Percentiles rank a stretch among this genome's conserved stretches.
phyloP scores from a whole-genome alignment of 768 basidiomycete species.

The Paxillus ammoniavirescens region DNA sequence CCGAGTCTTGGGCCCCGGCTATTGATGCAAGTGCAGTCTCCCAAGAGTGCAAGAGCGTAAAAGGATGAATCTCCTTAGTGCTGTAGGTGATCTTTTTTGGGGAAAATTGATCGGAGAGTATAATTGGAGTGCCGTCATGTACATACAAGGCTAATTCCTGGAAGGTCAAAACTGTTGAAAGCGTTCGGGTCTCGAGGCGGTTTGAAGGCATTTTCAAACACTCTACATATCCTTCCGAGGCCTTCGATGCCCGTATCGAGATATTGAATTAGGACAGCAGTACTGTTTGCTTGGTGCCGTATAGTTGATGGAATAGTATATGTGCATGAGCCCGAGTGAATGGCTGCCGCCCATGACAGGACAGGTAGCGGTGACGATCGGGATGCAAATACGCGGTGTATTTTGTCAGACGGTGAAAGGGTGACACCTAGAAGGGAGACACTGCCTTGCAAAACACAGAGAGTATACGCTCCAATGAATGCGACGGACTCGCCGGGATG shows the following conservation, averaged over 20 bases:
- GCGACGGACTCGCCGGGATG: conserved; percentile 51
- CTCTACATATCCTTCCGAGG: conserved; percentile 58
- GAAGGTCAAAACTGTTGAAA: conserved; percentile 42
- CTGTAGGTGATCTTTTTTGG: conserved; percentile 22
- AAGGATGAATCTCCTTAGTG: conserved; percentile 33
- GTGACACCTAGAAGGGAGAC: conserved; percentile 57
- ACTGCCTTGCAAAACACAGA: conserved; percentile 63
- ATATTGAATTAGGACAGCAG: conserved; percentile 57
- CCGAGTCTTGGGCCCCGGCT: conserved; percentile 1
- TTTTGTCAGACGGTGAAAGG: conserved; percentile 37
- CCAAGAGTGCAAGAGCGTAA: conserved; percentile 38
- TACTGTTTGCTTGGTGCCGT: conserved; percentile 16
- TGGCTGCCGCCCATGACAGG: conserved; percentile 31
- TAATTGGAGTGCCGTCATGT: background rate
- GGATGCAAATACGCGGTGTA: conserved; percentile 69
- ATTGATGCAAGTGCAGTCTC: conserved; percentile 23
- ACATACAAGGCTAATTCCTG: conserved; percentile 50
- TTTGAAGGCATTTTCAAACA: conserved; percentile 63
- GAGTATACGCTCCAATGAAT: conserved; percentile 62
- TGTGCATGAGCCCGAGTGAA: conserved; percentile 10
- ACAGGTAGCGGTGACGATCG: conserved; percentile 74
- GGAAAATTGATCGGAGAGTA: conserved; percentile 13
- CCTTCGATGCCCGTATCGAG: conserved; percentile 62
- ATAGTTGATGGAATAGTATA: conserved; percentile 12
- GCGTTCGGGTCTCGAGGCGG: conserved; percentile 35